phyloP scores from a whole-genome alignment of 345 rosid species.

The Rhodamnia rubescens region DNA sequence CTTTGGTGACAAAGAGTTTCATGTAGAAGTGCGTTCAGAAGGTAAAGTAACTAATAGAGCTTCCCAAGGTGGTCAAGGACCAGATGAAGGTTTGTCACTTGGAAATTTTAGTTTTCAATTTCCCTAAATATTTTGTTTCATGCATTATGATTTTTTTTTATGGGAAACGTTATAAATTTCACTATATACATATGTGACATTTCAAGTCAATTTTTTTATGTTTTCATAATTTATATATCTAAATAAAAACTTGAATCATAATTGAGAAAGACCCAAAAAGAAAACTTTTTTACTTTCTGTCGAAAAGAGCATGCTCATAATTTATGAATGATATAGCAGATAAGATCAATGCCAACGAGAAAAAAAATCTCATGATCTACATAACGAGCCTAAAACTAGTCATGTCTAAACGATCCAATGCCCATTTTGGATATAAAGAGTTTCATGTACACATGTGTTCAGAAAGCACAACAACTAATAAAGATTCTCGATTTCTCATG shows the following conservation, averaged over 20 bases:
- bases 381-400: background rate
- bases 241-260: no score
- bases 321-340: no score
- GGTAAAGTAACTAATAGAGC: fast-evolving
- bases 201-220: background rate
- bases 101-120: background rate
- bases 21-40: background rate
- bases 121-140: background rate
- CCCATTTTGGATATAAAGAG: background rate
- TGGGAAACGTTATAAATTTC: background rate
- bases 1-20: background rate
- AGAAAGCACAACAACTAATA: background rate
- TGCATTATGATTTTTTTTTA: background rate
- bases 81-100: background rate
- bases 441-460: background rate
- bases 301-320: no score
- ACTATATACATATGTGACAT: background rate
- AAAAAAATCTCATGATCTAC: background rate
- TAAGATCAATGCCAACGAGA: no score
- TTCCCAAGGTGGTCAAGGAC: background rate
- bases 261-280: no score
- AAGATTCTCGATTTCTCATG: background rate
- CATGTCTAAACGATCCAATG: background rate
- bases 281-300: no score
- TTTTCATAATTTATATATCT: no score